Conservation (phyloP, 164 flowering plant species). For the Stephania cephalantha region DNA sequence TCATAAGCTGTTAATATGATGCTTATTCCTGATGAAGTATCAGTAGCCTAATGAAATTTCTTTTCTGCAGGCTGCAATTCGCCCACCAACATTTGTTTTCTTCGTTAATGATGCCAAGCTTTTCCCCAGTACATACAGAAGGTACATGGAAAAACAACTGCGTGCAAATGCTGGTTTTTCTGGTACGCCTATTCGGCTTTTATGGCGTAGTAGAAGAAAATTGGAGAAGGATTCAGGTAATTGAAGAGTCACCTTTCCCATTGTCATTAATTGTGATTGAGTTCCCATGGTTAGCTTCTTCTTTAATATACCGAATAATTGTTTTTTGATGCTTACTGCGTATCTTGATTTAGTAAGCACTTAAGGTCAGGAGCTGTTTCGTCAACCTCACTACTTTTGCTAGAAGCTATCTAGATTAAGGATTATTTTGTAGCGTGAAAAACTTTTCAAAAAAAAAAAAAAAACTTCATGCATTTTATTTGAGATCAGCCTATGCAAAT, state of each 20-base stretch:
- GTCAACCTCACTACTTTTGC: no score
- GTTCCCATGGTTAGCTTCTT: no score
- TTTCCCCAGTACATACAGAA: constrained; percentile 78
- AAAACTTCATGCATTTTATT: no score
- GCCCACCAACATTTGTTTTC: constrained; percentile 98
- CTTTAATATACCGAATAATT: no score
- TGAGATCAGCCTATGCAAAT: no score
- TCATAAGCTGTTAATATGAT: not conserved
- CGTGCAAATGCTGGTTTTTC: constrained; percentile 81
- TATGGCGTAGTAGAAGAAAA: constrained; percentile 93
- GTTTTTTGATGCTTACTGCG: no score
- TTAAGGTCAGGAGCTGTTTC: no score
- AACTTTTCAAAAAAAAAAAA: no score
- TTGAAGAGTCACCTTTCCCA: constrained; percentile 1
- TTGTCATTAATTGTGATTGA: no score
- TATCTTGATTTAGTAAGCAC: no score
- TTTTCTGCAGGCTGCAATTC: constrained; percentile 81
- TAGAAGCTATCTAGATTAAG: no score
- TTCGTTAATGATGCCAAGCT: constrained; percentile 98
- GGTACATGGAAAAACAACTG: constrained; percentile 96
- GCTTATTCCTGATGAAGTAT: not conserved
- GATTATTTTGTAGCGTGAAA: no score
- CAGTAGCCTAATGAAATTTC: not conserved
- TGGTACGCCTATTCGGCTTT: constrained; percentile 92
- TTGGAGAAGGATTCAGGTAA: constrained; percentile 45